Evolutionary conservation across 1,139 yeast genomes (phyloP), one percentile per base, ranked within the genome.

Genomic region (Candida glucosophila): DNA sequence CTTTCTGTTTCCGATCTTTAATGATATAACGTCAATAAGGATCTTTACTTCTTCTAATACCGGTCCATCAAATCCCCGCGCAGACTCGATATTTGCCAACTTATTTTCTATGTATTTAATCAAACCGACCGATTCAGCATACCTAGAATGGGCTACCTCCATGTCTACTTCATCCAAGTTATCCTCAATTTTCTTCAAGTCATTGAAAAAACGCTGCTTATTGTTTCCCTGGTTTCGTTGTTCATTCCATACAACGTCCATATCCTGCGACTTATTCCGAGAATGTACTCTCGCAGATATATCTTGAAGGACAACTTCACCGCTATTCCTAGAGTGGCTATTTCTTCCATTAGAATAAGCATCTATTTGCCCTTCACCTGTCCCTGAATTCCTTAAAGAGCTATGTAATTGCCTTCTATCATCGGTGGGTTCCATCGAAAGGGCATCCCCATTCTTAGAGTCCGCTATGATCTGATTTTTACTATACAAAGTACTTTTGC

Each of bases 161-260:
- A 76, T 71, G 43, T 79, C 90, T 17, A 77, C 63, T 33, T 77
- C 83, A 34, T 77, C 81, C 16, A 79, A 58, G 26, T 65, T 56
- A 29, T 76, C 81, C 36, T 77, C 83, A 21, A 76, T 59, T 24
- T 64, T 59, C 28, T 73, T 68, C 29, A 75, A 57, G 14, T 60
- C 68, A 22, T 45, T 43, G 36, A 64, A 62, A 29, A 55, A 48
- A 31, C 58, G 52, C 24, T 51, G 44, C 33, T 45, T 55, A 17
- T 47, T 48, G 19, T 32, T 31, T 15, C 33, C 31, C 10, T 16
- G 15, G 12, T 20, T 13, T 3, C 33, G 31, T 9, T 36, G 26
- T n/a, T 31, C 27, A 14, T 29, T 25, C 13, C 24, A 17, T 5
- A 28, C 29, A 12, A 34, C 39, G n/a, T 44, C 47, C 40, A 62